Conservation (phyloP, 441 rosid species). For the Sinapis alba region DNA sequence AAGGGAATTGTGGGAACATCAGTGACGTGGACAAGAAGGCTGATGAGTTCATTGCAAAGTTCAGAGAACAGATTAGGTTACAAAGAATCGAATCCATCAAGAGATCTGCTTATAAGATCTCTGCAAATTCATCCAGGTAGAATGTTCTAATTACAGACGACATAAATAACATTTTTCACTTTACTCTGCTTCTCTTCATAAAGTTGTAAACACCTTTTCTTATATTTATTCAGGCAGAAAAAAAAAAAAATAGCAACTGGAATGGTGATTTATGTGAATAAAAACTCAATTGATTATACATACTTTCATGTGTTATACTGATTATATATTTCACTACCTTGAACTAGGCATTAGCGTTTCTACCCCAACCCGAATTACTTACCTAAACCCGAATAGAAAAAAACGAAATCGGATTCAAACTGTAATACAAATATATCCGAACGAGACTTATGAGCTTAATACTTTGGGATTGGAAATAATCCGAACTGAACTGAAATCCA, state of each 20-base stretch:
- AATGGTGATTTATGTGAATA: conserved; percentile 12
- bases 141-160: background rate
- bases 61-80: conserved; percentile 96
- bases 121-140: conserved; percentile 41
- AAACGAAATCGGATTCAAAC: too few relatives aligned
- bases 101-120: conserved; percentile 61
- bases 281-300: conserved; percentile 3
- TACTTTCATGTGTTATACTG: background rate
- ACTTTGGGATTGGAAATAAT: too few relatives aligned
- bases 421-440: too few relatives aligned
- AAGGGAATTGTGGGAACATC: conserved; percentile 34
- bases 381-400: too few relatives aligned
- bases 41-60: conserved; percentile 92
- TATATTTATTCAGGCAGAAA: background rate
- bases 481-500: too few relatives aligned
- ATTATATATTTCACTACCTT: background rate
- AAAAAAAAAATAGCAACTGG: background rate
- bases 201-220: conserved; percentile 26
- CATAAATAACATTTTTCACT: background rate
- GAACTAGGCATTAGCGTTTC: too few relatives aligned
- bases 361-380: too few relatives aligned
- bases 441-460: too few relatives aligned
- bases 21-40: conserved; percentile 93
- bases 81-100: conserved; percentile 91
- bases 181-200: conserved; percentile 11